These are phyloP conservation scores for Zoysia matrella DNA, from an alignment of 202 grass and related monocot genomes.

Conservation along the genomic window DNA sequence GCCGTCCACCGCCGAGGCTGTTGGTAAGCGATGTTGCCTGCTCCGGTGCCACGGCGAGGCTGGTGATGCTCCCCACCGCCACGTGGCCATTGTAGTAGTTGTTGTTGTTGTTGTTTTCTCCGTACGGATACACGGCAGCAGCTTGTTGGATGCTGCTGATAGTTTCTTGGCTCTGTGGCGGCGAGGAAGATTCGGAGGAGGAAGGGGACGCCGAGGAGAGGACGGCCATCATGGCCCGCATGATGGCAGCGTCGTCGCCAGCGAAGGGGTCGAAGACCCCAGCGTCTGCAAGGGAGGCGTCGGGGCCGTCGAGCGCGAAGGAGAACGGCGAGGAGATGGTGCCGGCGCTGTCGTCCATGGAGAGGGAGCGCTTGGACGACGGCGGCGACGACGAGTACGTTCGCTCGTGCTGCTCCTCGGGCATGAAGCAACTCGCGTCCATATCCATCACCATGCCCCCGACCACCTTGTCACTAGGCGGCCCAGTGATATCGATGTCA, in stretches of 20 bases:
- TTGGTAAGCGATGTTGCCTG: neutral
- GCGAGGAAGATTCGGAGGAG: conserved; percentile 65
- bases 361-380: conserved; percentile 62
- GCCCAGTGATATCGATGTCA: conserved; percentile 42
- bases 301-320: conserved; percentile 13
- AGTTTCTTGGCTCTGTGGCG: neutral
- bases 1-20: neutral
- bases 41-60: conserved; percentile 39
- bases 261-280: conserved; percentile 15
- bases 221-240: conserved; percentile 84
- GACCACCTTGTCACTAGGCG: neutral
- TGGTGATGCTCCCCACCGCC: conserved; percentile 47
- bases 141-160: neutral
- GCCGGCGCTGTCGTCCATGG: conserved; percentile 49
- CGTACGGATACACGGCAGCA: neutral
- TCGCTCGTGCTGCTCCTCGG: neutral
- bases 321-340: conserved; percentile 40
- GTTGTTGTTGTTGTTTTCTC: neutral
- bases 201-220: conserved; percentile 68
- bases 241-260: conserved; percentile 57
- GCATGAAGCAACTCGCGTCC: conserved; percentile 39
- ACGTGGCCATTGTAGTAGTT: conserved; percentile 45
- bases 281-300: neutral
- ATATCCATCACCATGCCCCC: conserved; percentile 40
- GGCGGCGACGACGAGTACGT: conserved; percentile 32